Evolutionary conservation across 1,139 yeast genomes (phyloP), one percentile per base, ranked within the genome.

Genomic region (Lodderomyces pseudojiufengensis): DNA sequence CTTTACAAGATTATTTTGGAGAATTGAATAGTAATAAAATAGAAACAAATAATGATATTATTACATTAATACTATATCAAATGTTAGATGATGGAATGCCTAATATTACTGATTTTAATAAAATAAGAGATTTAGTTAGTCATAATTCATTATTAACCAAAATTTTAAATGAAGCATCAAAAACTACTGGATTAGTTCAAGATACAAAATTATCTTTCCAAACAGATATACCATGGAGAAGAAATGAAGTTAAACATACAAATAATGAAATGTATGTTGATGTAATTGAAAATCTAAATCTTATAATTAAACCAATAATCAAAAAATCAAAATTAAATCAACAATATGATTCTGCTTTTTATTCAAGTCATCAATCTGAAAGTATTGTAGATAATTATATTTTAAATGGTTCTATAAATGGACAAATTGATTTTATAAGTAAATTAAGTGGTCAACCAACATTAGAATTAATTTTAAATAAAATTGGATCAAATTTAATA

Each of bases 231-330:
- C 92, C 94, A 1, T 87, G 96, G 96, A 70, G 95, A 49, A 63
- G 79, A 33, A 58, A 80, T 5, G 73, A 77, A 42, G 80, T 82
- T 9, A 71, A 73, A 40, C 77, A 84, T 55, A 70, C 85, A 5
- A 80, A 78, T 45, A 85, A 87, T 54, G 96, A 88, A 57, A 72
- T 88, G 61, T 85, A 79, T 55, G 82, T 88, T 8, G 97, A 88
- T 56, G 57, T 88, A 4, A 62, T 70, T 5, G 96, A 87, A 54
- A 63, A 71, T 0, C 57, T 85, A 13, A 69, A 64, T 44, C 69
- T 75, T 27, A 65, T 72, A 24, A 63, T 65, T 27, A 55, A 56
- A 35, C 65, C 65, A n/a, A 39, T 45, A 11, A 24, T 43, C 5
- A 48, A 42, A 29, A 40, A 40, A 5, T n/a, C 31, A 40, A 11